phyloP scores from a whole-genome alignment of 2,329 filamentous ascomycete species.

The Penicillium sp. region DNA sequence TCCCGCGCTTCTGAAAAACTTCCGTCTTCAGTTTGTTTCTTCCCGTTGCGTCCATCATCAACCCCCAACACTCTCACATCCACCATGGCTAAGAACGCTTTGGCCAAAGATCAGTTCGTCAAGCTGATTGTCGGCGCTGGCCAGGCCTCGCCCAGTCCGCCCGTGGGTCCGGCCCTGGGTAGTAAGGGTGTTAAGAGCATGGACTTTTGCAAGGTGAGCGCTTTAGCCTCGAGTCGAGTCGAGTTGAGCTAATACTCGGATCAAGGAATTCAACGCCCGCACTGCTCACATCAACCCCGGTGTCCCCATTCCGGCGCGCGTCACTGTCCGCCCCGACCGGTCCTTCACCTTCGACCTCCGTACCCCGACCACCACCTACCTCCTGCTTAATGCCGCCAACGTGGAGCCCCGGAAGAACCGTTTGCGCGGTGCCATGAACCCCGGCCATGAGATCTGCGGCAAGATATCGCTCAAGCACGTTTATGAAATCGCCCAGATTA shows the following conservation, averaged over 20 bases:
- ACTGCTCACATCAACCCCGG: slow-evolving; percentile 78
- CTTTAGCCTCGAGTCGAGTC: neutral
- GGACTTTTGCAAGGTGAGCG: slow-evolving; percentile 92
- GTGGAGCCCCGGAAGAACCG: slow-evolving; percentile 67
- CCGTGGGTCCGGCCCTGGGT: slow-evolving; percentile 91
- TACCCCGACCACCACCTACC: slow-evolving; percentile 87
- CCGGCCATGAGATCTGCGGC: slow-evolving; percentile 73
- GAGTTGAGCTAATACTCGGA: neutral
- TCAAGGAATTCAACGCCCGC: slow-evolving; percentile 84
- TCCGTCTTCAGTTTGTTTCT: slow-evolving; percentile 9
- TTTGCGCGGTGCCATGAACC: slow-evolving; percentile 66
- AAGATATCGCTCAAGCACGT: slow-evolving; percentile 89
- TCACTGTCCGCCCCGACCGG: slow-evolving; percentile 87
- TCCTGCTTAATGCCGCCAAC: slow-evolving; percentile 78
- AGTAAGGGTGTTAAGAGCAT: slow-evolving; percentile 98
- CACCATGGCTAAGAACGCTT: slow-evolving; percentile 50
- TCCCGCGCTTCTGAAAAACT: slow-evolving; percentile 18
- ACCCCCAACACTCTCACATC: neutral
- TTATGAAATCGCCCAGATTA: slow-evolving; percentile 97
- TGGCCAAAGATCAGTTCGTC: slow-evolving; percentile 68
- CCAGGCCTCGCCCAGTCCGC: slow-evolving; percentile 88
- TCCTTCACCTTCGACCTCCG: slow-evolving; percentile 90
- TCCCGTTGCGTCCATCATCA: neutral
- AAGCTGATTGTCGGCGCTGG: slow-evolving; percentile 97
- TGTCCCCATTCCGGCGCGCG: slow-evolving; percentile 82